phyloP scores from a whole-genome alignment of 768 basidiomycete genomes.

The Melanogaster broomeanus region DNA sequence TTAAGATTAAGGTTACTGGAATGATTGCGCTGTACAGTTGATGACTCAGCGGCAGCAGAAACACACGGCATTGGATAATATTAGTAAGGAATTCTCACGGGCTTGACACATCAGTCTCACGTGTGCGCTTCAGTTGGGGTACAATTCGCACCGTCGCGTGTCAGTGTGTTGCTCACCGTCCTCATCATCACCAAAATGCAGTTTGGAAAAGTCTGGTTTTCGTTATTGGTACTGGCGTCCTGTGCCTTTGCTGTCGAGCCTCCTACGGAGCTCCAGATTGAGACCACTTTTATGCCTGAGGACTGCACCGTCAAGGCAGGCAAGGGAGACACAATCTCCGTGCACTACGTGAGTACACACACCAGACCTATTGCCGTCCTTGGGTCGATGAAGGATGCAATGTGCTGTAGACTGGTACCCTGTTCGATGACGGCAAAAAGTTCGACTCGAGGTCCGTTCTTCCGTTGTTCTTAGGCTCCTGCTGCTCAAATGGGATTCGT shows the following conservation, averaged over 20 bases:
- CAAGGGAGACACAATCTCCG: slow-evolving; percentile 64
- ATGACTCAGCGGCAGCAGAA: slow-evolving; percentile 32
- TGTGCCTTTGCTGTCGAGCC: slow-evolving; percentile 48
- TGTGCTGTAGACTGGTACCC: slow-evolving; percentile 68
- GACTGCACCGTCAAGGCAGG: slow-evolving; percentile 55
- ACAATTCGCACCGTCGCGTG: too few relatives aligned
- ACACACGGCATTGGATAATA: slow-evolving; percentile 5
- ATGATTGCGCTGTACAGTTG: slow-evolving; percentile 42
- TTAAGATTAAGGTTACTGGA: slow-evolving; percentile 36
- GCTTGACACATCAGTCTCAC: not conserved
- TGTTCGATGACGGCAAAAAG: slow-evolving; percentile 73
- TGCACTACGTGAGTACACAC: slow-evolving; percentile 72
- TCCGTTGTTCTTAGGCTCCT: not conserved
- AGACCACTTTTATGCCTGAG: slow-evolving; percentile 60
- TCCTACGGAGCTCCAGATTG: slow-evolving; percentile 60
- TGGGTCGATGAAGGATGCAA: not conserved
- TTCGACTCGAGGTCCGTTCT: slow-evolving; percentile 82
- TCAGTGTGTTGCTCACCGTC: too few relatives aligned
- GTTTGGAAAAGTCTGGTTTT: slow-evolving; percentile 46
- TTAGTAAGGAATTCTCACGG: slow-evolving; percentile 7
- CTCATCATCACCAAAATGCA: slow-evolving; percentile 48
- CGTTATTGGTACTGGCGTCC: slow-evolving; percentile 47
- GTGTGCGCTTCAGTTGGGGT: not conserved
- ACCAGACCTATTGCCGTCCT: not conserved
- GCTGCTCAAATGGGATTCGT: not conserved